Base-by-base conservation (phyloP, 306 rosid genomes). In the Gastrolobium bilobum region DNA sequence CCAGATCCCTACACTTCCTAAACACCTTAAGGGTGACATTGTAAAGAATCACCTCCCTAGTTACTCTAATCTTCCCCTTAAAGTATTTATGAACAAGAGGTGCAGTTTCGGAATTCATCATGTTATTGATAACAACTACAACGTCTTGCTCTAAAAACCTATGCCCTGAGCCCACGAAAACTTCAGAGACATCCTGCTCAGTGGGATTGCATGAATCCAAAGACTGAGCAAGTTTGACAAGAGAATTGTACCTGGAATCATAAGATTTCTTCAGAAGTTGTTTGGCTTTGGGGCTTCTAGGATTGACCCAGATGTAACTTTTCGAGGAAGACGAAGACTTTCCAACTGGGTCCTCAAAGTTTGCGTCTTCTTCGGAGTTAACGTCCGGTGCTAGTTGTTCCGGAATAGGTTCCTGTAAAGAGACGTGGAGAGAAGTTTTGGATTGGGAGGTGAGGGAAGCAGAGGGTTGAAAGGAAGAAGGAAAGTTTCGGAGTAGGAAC, bases 21-120 rank as follows among this genome's bases (percentile, higher is more conserved):
- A 88, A 87, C 11, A 90, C 97, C 87, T 96, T 96, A 75, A 96
- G 43, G 0, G 98, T 96, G 59, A 96, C 99, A 56, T 96, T 91
- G 74, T 89, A 93, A 8, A 96, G 90, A 87, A 96, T 79, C 7
- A 86, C 88, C 72, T 90, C 92, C 71, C 90, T 88, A 30, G 46
- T 59, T n/a, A 85, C 78, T 72, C 15, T 89, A 58, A 82, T 15
- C 46, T 58, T 87, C 44, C 76, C 54, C 84, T 82, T 95, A 65
- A 90, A 86, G 84, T 83, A 90, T 3, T 44, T 71, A 15, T 91
- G 90, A 61, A 89, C 96, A 82, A 87, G 60, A 44, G 78, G 81
- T 2, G 85, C 98, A 80, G 78, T 80, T 7, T 68, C 82, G 7
- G 92, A 70, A 78, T 87, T 95, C 64, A 73, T 29, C 93, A 89